phyloP scores from a whole-genome alignment of 2,329 filamentous ascomycete genomes.

The Fusarium sp. region DNA sequence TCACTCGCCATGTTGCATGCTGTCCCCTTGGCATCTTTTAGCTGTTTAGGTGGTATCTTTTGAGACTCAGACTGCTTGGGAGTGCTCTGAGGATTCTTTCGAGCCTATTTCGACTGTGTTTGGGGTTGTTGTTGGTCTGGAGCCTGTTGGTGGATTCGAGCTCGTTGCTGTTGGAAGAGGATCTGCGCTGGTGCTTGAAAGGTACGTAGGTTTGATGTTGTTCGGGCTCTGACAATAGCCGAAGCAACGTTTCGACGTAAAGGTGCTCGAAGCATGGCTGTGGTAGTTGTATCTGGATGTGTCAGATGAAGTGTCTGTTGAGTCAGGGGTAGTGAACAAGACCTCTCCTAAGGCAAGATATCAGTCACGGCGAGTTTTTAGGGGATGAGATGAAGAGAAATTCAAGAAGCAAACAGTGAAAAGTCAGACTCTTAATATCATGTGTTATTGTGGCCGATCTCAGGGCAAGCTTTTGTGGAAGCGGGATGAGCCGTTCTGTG shows the following conservation, averaged over 20 bases:
- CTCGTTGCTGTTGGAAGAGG: not conserved
- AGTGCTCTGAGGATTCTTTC: not conserved
- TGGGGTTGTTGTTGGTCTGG: not conserved
- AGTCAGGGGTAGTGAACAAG: not conserved
- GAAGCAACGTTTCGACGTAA: not conserved
- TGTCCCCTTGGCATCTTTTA: not conserved
- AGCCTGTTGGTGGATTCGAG: not conserved
- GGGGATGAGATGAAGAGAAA: not conserved
- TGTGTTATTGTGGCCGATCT: not conserved
- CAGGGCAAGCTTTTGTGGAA: not conserved
- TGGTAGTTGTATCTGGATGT: not conserved
- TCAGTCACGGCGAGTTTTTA: not conserved
- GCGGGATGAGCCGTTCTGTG: not conserved
- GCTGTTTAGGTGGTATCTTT: not conserved
- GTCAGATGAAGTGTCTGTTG: not conserved
- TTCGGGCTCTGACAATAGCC: not conserved
- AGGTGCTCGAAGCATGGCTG: not conserved
- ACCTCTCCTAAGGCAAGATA: not conserved
- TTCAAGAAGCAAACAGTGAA: rapidly evolving
- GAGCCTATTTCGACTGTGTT: too few species aligned
- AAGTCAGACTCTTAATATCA: not conserved
- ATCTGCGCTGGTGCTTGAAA: not conserved
- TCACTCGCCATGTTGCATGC: not conserved
- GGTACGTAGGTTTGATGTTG: not conserved
- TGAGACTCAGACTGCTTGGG: not conserved